Conservation (phyloP, 805 yeast genomes). For the Ogataea neopini region DNA sequence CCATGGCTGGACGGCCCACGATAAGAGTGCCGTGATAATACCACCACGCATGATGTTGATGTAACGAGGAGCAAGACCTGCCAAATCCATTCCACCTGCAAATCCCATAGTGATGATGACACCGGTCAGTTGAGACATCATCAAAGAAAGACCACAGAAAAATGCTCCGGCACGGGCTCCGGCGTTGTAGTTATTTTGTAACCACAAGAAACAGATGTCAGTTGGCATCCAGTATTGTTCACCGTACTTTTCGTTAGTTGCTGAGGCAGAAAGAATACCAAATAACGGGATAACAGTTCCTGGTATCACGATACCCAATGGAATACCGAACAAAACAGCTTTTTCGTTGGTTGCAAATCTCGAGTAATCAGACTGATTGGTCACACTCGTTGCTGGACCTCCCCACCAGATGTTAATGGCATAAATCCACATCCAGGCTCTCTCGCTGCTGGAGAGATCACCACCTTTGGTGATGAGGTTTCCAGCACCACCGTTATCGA, state of each 20-base stretch:
- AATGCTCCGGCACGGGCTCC: slow-evolving; percentile 51
- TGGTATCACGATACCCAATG: slow-evolving; percentile 32
- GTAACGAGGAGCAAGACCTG: slow-evolving; percentile 45
- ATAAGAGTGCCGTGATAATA: slow-evolving; percentile 33
- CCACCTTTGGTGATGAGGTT: slow-evolving; percentile 5
- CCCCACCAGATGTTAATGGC: slow-evolving; percentile 43
- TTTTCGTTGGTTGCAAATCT: slow-evolving; percentile 32
- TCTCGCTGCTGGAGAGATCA: slow-evolving; percentile 19
- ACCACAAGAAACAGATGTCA: slow-evolving; percentile 41
- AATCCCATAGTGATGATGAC: slow-evolving; percentile 26
- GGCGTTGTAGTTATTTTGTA: slow-evolving; percentile 39
- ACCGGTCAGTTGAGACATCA: slow-evolving; percentile 1
- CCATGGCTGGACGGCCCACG: slow-evolving; percentile 43
- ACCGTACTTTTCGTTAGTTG: slow-evolving; percentile 35
- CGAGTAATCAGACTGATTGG: slow-evolving; percentile 44
- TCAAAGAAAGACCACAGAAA: slow-evolving; percentile 43
- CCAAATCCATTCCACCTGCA: slow-evolving; percentile 51
- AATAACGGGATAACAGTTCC: slow-evolving; percentile 46
- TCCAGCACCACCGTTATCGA: slow-evolving; percentile 6
- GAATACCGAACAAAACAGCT: slow-evolving; percentile 9
- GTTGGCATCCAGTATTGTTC: slow-evolving; percentile 47
- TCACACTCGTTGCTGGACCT: slow-evolving; percentile 37
- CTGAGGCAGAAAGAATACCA: slow-evolving; percentile 47
- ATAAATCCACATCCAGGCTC: slow-evolving; percentile 42
- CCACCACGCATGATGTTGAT: slow-evolving; percentile 47